Conservation (phyloP, 345 rosid species). For the Eucalyptus decipiens region DNA sequence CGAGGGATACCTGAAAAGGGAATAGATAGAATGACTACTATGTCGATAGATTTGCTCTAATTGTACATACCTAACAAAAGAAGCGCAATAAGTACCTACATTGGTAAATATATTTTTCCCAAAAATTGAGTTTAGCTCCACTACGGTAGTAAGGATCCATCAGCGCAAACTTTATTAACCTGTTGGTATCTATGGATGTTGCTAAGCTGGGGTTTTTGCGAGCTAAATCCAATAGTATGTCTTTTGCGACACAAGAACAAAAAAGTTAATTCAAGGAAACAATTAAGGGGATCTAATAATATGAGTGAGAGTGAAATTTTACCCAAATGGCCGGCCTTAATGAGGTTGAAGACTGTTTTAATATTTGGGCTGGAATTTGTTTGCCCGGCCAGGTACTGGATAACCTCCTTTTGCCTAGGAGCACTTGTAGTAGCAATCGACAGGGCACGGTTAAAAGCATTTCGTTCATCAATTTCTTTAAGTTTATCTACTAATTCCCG, state of each 20-base stretch:
- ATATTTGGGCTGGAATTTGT: background rate
- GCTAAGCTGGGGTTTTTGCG: rapidly evolving
- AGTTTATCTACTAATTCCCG: background rate
- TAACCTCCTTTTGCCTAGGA: background rate
- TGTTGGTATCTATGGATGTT: rapidly evolving
- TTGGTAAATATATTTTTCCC: background rate
- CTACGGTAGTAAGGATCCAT: background rate
- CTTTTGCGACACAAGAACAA: background rate
- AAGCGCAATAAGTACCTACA: background rate
- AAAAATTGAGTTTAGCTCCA: background rate
- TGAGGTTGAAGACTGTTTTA: background rate
- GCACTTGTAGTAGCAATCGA: background rate
- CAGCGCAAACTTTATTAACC: rapidly evolving
- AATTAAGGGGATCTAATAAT: background rate
- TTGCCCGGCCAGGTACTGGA: background rate
- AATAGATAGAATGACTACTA: too few species aligned
- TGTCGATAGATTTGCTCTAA: background rate
- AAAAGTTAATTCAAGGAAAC: background rate
- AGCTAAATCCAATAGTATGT: background rate
- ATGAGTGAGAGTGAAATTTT: background rate
- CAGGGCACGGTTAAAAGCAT: background rate
- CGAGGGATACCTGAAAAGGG: background rate
- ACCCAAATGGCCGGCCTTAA: background rate
- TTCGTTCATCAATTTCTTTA: too few species aligned
- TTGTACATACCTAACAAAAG: background rate